Conservation (phyloP, 306 rosid species). For the Albizia julibrissin region DNA sequence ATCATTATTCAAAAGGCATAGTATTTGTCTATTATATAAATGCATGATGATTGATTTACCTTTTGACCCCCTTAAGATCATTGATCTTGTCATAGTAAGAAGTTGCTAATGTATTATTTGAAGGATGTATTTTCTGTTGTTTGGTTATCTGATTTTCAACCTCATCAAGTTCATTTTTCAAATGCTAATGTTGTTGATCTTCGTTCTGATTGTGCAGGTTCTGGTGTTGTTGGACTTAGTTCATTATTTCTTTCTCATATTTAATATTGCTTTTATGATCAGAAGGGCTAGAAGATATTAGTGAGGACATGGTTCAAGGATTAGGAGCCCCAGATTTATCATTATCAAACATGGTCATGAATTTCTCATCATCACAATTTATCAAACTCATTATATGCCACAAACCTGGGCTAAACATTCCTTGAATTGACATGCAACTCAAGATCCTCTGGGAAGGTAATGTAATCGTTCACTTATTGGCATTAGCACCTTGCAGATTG, state of each 20-base stretch:
- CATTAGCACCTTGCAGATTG: too few relatives aligned
- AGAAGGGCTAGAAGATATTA: slow-evolving; percentile 81
- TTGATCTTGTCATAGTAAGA: slow-evolving; percentile 47
- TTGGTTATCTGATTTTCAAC: slow-evolving; percentile 58
- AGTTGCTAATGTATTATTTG: slow-evolving; percentile 24
- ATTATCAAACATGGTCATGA: slow-evolving; percentile 78
- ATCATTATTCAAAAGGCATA: background rate
- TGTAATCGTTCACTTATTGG: slow-evolving; percentile 74
- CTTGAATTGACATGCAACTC: slow-evolving; percentile 34
- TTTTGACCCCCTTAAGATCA: slow-evolving; percentile 91
- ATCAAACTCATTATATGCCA: slow-evolving; percentile 50
- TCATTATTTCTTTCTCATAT: slow-evolving; percentile 50
- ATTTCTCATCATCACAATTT: slow-evolving; percentile 81
- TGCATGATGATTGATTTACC: slow-evolving; percentile 46
- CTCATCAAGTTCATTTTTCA: slow-evolving; percentile 69
- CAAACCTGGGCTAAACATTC: background rate
- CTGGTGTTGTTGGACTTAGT: background rate
- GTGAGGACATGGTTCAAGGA: slow-evolving; percentile 52
- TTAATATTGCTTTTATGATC: slow-evolving; percentile 50
- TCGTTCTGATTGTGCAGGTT: background rate
- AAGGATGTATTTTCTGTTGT: slow-evolving; percentile 43
- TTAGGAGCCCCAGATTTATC: slow-evolving; percentile 47
- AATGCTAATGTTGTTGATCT: background rate
- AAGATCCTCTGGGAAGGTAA: slow-evolving; percentile 66
- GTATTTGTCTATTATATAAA: background rate